Evolutionary conservation across 768 basidiomycete genomes (phyloP), one percentile per base, ranked within the genome.

Genomic region (Mycena latifolia): DNA sequence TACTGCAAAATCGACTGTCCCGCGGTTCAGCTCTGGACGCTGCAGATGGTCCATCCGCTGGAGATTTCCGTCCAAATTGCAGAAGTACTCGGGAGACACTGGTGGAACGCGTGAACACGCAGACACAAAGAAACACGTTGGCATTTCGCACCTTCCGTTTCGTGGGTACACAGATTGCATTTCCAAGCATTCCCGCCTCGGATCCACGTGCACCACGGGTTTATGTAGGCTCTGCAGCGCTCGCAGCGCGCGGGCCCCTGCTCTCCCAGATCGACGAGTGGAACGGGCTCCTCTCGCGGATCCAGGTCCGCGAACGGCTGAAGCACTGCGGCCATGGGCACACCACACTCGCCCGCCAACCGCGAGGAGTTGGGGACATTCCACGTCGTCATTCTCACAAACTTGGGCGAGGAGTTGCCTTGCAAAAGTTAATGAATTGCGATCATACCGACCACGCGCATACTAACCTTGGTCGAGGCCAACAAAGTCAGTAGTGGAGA

Each of bases 351-450:
- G 3, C 86, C 82, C 2, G 94, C 88, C 17, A 99, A 86, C 48
- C 91, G 88, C 18, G 90, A 88, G 2, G 92, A 89, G 65, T 86
- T 85, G 2, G 98, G 98, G 27, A 99, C 79, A 74, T 90, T 91
- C 88, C 95, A 96, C 8, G 96, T 94, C 18, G 98, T 92, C 61
- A 94, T 83, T 37, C 98, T 90, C 50, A 97, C 85, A 76, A 92
- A 95, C 73, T 93, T 92, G 10, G 98, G 98, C 17, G 92, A 93
- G 4, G 95, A 93, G 78, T 97, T 98, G 63, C 97, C 86, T 88
- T 46, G 43, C 9, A 33, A 18, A 54, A 27, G 41, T 37, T 54
- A n/a, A 37, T 43, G 15, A 61, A 25, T 50, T 35, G 41, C 5
- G n/a, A 22, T 43, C 6, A 25, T 18, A 50, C 12, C 27, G 29